A percentile compares a stretch with the other conserved stretches of the same genome.
Evolutionary conservation across 2,329 filamentous ascomycete genomes (phyloP).

Genomic region (Davidsoniella neocaledoniae): DNA sequence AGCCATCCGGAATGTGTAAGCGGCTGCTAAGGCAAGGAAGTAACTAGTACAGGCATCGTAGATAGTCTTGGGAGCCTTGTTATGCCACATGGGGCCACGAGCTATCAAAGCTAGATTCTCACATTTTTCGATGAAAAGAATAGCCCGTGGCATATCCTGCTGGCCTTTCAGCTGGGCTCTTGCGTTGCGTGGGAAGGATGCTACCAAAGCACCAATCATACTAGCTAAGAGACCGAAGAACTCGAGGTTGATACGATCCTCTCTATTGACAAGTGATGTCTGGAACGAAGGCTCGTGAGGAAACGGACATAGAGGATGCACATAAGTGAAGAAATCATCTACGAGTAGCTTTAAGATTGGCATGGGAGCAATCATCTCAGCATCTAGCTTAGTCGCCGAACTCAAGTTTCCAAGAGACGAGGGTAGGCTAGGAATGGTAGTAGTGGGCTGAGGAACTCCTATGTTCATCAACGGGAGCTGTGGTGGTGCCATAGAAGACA

Average conservation of each 20-base stretch:
- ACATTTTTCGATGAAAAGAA: constrained; percentile 54
- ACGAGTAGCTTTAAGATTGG: constrained; percentile 51
- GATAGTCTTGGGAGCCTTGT: constrained; percentile 31
- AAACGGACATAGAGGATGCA: constrained; percentile 61
- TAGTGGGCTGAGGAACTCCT: neutral
- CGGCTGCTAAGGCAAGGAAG: constrained; percentile 49
- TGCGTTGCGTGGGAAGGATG: constrained; percentile 59
- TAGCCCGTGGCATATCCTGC: constrained; percentile 50
- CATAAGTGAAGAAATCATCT: constrained; percentile 71
- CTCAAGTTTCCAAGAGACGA: constrained; percentile 1
- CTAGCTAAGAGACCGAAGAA: constrained; percentile 57
- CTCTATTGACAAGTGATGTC: constrained; percentile 46
- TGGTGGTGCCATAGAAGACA: constrained; percentile 30
- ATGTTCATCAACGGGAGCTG: constrained; percentile 8
- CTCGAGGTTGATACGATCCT: constrained; percentile 47
- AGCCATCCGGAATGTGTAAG: constrained; percentile 52
- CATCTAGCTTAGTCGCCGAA: constrained; percentile 25
- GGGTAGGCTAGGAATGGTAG: neutral
- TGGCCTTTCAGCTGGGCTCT: constrained; percentile 51
- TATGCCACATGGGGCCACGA: constrained; percentile 37
- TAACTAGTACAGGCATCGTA: constrained; percentile 56
- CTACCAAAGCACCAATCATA: constrained; percentile 58
- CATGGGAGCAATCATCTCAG: constrained; percentile 56
- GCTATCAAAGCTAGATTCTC: constrained; percentile 51
- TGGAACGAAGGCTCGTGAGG: constrained; percentile 66